Evolutionary conservation across 1,284 basidiomycete species (phyloP).

Genomic region (Butyriboletus appendiculatus): DNA sequence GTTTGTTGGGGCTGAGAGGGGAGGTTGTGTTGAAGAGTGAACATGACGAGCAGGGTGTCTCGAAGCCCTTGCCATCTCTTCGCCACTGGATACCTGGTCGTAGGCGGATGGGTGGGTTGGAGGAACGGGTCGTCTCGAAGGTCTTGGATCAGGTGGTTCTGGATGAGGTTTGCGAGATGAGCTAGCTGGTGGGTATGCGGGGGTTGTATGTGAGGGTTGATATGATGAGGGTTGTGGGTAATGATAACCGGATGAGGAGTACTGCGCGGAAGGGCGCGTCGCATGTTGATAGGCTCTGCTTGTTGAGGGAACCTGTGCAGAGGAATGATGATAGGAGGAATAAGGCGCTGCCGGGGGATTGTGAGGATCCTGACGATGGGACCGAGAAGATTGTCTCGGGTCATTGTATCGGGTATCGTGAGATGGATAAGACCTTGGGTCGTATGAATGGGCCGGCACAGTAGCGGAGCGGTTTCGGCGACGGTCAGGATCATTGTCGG

Average conservation of each 20-base stretch:
- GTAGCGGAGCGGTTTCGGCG: conserved; percentile 35
- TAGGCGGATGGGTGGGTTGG: conserved; percentile 18
- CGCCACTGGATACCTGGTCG: conserved; percentile 25
- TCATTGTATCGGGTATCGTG: conserved; percentile 28
- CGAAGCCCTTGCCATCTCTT: conserved; percentile 25
- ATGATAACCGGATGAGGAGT: conserved; percentile 24
- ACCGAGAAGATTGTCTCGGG: conserved; percentile 24
- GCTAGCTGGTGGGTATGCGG: conserved; percentile 15
- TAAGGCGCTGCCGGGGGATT: conserved; percentile 18
- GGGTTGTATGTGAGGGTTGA: conserved; percentile 22
- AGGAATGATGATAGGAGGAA: conserved; percentile 25
- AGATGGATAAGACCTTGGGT: conserved; percentile 21
- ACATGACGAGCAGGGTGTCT: conserved; percentile 27
- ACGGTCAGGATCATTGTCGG: conserved; percentile 30
- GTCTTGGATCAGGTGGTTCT: conserved; percentile 29
- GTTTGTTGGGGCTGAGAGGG: conserved; percentile 20
- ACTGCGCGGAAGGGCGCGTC: conserved; percentile 29
- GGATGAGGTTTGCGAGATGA: conserved; percentile 34
- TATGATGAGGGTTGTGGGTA: conserved; percentile 32
- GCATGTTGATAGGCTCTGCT: conserved; percentile 35
- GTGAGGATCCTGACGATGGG: conserved; percentile 31
- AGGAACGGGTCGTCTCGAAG: conserved; percentile 16
- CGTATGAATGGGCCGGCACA: conserved; percentile 25
- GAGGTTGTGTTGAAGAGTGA: conserved; percentile 27
- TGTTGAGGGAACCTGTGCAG: conserved; percentile 24